phyloP scores from a whole-genome alignment of 2,329 filamentous ascomycete genomes.

The Diaporthe capsici region DNA sequence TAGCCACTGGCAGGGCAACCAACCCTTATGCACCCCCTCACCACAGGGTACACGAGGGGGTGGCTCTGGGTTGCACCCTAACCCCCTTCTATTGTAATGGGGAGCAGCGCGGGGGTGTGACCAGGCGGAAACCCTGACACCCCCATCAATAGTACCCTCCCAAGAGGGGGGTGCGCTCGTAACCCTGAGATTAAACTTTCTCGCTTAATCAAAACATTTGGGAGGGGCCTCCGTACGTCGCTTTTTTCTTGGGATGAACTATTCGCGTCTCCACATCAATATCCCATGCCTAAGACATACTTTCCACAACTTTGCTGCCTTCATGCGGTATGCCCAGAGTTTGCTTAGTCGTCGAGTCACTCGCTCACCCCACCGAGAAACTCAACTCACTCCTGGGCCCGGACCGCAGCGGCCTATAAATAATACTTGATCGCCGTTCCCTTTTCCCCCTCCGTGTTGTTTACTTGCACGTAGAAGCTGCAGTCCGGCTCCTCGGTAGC shows the following conservation, averaged over 20 bases:
- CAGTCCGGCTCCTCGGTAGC: slow-evolving; percentile 26
- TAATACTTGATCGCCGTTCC: slow-evolving; percentile 1
- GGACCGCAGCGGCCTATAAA: neutral
- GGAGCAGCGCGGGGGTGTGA: no score
- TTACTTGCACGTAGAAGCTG: slow-evolving; percentile 3
- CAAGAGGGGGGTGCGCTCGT: no score
- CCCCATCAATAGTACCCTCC: no score
- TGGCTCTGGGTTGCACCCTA: no score
- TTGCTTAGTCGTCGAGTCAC: slow-evolving; percentile 17
- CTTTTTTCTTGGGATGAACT: slow-evolving; percentile 25
- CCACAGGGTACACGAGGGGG: no score
- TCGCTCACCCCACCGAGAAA: slow-evolving; percentile 4
- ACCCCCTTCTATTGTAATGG: no score
- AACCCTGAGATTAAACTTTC: no score
- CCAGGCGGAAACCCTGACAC: no score
- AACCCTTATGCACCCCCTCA: no score
- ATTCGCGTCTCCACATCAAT: slow-evolving; percentile 31
- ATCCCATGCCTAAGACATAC: slow-evolving; percentile 27
- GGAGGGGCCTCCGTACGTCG: no score
- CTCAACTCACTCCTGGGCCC: neutral
- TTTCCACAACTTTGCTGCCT: slow-evolving; percentile 10
- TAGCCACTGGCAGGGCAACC: no score
- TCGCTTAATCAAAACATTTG: no score
- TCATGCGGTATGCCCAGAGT: slow-evolving; percentile 27
- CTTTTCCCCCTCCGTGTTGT: neutral